A percentile compares a stretch with the other conserved stretches of the same genome.
phyloP scores from a whole-genome alignment of 2,329 filamentous ascomycete genomes.

The Cercospora sp. region DNA sequence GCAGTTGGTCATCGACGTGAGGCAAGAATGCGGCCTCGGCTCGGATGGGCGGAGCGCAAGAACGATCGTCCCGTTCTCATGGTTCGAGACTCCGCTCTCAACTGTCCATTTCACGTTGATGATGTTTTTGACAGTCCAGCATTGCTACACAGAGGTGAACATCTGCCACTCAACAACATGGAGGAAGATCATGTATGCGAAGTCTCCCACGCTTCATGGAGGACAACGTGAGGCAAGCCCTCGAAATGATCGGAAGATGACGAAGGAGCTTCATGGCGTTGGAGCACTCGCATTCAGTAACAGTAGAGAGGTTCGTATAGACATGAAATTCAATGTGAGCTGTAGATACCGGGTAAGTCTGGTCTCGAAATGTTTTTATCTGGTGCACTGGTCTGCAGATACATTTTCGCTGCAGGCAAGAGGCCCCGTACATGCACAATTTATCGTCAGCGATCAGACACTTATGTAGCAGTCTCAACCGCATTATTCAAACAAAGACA shows the following conservation, averaged over 20 bases:
- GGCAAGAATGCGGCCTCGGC: slow-evolving; percentile 2
- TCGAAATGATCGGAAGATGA: neutral
- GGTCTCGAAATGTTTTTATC: neutral
- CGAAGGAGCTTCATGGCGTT: too few species aligned
- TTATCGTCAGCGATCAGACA: neutral
- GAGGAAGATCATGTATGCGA: neutral
- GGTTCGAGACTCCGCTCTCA: neutral
- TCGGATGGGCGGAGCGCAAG: slow-evolving; percentile 6
- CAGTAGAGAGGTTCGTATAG: neutral
- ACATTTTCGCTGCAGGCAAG: neutral
- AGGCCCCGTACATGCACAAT: neutral
- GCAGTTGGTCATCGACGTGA: neutral
- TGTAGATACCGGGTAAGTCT: neutral
- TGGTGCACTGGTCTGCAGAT: neutral
- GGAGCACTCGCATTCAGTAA: neutral
- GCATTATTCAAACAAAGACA: neutral
- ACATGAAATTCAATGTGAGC: neutral
- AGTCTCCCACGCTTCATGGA: neutral
- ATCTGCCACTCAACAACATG: neutral
- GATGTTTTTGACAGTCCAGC: neutral
- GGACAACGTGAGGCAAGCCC: neutral
- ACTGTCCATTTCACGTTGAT: neutral
- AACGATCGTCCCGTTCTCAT: neutral
- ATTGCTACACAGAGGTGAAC: neutral
- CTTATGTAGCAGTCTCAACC: neutral